Conservation (phyloP, 163 green algal genomes). For the Scenedesmus sp. region DNA sequence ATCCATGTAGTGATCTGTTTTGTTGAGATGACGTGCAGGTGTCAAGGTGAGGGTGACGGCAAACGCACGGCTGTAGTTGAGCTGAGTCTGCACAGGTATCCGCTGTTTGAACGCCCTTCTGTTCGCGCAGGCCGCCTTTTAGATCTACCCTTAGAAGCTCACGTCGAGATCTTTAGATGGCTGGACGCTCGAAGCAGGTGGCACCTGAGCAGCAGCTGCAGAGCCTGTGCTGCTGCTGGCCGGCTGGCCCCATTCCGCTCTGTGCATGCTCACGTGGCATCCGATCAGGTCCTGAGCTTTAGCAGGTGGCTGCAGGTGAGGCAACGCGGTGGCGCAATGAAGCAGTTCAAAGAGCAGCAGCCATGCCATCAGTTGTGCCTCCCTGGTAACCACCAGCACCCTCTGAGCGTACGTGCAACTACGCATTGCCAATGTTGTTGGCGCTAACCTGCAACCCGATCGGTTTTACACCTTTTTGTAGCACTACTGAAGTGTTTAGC, state of each 20-base stretch:
- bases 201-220: slow-evolving; percentile 2
- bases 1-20: too few species aligned
- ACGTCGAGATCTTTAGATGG: not conserved
- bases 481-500: too few species aligned
- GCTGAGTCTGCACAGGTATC: not conserved
- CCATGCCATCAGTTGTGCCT: not conserved
- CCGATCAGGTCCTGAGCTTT: not conserved
- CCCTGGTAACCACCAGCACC: not conserved
- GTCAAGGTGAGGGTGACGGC: not conserved
- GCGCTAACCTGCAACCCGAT: too few species aligned
- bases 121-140: not conserved
- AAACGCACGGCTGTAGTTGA: not conserved
- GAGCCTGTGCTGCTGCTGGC: not conserved
- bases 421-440: too few species aligned
- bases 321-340: not conserved
- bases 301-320: not conserved
- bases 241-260: not conserved
- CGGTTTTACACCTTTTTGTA: too few species aligned
- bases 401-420: too few species aligned
- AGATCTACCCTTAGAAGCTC: not conserved
- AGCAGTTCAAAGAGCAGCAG: not conserved
- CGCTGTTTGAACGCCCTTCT: not conserved
- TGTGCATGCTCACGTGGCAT: not conserved
- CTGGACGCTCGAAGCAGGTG: not conserved
- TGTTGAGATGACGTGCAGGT: not conserved